phyloP scores from a whole-genome alignment of 345 rosid genomes.

The Citrus glauca region DNA sequence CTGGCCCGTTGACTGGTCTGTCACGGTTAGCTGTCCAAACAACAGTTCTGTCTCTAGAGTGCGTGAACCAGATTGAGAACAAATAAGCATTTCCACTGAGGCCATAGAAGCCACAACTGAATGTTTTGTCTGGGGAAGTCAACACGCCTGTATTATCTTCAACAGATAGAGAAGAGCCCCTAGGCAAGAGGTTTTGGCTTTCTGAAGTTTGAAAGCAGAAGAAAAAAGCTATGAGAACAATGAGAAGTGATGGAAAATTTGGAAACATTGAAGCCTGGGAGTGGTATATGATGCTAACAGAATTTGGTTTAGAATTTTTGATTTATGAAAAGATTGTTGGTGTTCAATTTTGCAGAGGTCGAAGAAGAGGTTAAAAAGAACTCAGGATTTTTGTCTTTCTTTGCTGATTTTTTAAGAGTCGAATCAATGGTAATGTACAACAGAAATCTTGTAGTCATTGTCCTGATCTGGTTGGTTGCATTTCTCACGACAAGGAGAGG shows the following conservation, averaged over 20 bases:
- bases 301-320: too few relatives aligned
- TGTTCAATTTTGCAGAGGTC: too few relatives aligned
- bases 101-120: slow-evolving; percentile 41
- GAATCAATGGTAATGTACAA: too few relatives aligned
- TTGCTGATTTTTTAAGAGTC: too few relatives aligned
- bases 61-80: slow-evolving; percentile 42
- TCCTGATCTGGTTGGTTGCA: too few relatives aligned
- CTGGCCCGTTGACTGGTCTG: slow-evolving; percentile 36
- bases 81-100: slow-evolving; percentile 35
- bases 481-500: too few relatives aligned
- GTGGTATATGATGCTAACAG: neutral
- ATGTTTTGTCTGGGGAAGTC: slow-evolving; percentile 27
- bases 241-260: neutral
- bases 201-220: slow-evolving; percentile 10
- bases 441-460: too few relatives aligned
- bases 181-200: neutral
- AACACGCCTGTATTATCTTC: slow-evolving; percentile 22
- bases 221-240: slow-evolving; percentile 1
- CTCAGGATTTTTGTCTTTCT: too few relatives aligned
- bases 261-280: neutral
- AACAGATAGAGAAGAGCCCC: slow-evolving; percentile 30
- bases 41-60: slow-evolving; percentile 24
- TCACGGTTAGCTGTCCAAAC: slow-evolving; percentile 48
- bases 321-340: too few relatives aligned
- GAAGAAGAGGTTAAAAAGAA: too few relatives aligned